Evolutionary conservation across 345 rosid species (phyloP).

Genomic region (Carallia brachiata): DNA sequence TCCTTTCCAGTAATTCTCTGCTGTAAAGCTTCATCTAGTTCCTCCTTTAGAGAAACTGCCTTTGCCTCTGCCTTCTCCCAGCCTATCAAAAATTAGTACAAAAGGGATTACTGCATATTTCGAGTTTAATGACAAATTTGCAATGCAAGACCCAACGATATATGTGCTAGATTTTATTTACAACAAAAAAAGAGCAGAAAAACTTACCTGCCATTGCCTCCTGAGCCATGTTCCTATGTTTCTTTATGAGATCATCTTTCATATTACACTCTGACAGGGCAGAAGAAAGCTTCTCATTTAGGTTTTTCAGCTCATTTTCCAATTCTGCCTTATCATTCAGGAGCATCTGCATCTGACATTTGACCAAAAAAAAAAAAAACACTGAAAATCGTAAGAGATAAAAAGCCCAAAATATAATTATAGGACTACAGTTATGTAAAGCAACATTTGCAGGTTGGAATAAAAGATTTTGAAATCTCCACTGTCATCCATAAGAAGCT

Average conservation of each 20-base stretch:
- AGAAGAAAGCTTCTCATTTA: constrained; percentile 55
- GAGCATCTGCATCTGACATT: constrained; percentile 42
- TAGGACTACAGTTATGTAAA: too few species aligned
- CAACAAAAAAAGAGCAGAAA: background rate
- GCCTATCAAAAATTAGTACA: constrained; percentile 35
- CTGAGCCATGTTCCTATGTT: constrained; percentile 49
- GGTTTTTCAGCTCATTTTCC: constrained; percentile 49
- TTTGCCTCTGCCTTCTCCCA: constrained; percentile 66
- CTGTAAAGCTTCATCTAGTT: constrained; percentile 56
- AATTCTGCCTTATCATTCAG: constrained; percentile 48
- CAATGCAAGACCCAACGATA: too few species aligned
- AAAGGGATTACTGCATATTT: background rate
- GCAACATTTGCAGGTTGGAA: background rate
- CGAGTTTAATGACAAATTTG: background rate
- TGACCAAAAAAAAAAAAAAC: background rate
- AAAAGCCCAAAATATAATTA: background rate
- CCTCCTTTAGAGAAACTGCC: constrained; percentile 48
- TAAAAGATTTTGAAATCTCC: background rate
- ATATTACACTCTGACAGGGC: constrained; percentile 45
- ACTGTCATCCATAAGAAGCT: background rate
- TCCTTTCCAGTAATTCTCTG: constrained; percentile 51
- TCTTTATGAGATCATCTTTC: constrained; percentile 50
- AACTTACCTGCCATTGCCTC: constrained; percentile 61
- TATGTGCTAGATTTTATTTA: too few species aligned
- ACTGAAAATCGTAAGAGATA: background rate